A percentile compares a stretch with the other conserved stretches of the same genome.
Evolutionary conservation across 163 green algal genomes (phyloP).

Genomic region (Coccomyxa subellipsoidea): DNA sequence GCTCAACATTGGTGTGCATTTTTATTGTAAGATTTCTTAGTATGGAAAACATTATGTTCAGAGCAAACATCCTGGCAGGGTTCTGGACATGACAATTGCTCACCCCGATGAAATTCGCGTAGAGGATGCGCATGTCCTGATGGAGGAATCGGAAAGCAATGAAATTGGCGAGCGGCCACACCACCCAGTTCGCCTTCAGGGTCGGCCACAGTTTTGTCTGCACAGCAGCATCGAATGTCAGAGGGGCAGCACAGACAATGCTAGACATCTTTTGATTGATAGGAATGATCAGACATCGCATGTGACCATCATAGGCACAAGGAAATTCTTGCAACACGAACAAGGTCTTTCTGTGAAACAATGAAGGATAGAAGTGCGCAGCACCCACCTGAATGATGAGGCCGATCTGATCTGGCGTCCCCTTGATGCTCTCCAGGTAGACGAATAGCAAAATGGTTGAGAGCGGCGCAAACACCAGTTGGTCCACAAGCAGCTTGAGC

Average conservation of each 20-base stretch:
- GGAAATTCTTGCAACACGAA: too few species aligned
- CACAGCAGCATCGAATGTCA: background rate
- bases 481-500: conserved; percentile 3
- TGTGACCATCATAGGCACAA: too few species aligned
- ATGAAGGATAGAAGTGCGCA: background rate
- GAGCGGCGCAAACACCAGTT: conserved; percentile 10
- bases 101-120: conserved; percentile 10
- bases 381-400: conserved; percentile 3
- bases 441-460: background rate
- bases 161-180: conserved; percentile 10
- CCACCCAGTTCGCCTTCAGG: conserved; percentile 2
- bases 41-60: too few species aligned
- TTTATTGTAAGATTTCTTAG: too few species aligned
- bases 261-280: too few species aligned
- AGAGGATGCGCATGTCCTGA: conserved; percentile 13
- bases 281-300: too few species aligned
- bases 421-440: background rate
- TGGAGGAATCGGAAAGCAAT: conserved; percentile 9
- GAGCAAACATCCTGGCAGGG: background rate
- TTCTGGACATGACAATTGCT: background rate
- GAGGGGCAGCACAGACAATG: too few species aligned
- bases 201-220: conserved; percentile 8
- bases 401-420: background rate
- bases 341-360: background rate
- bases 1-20: too few species aligned